phyloP scores from a whole-genome alignment of 352 stramenopile genomes.

The Stephanocyclus meneghinianus region DNA sequence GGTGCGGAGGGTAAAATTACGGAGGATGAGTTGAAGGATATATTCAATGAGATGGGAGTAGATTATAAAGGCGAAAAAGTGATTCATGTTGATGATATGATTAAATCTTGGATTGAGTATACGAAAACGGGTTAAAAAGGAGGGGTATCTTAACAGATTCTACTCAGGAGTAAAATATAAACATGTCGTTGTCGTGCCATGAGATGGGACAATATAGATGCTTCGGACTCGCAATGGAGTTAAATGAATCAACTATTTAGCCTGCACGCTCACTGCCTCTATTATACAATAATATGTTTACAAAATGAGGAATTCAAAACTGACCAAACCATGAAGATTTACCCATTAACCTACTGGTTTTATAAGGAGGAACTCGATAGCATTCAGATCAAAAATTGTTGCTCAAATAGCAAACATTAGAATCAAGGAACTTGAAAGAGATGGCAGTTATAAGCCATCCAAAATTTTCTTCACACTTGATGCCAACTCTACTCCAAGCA shows the following conservation, averaged over 20 bases:
- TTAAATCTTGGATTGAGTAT: slow-evolving; percentile 1
- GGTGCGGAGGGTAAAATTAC: slow-evolving; percentile 44
- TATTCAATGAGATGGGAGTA: slow-evolving; percentile 16
- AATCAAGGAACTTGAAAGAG: not conserved
- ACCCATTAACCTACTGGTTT: too few species aligned
- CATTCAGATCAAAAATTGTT: not conserved
- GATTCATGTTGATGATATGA: slow-evolving; percentile 22
- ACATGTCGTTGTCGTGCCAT: too few species aligned
- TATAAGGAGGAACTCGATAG: not conserved
- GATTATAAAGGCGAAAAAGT: slow-evolving; percentile 1
- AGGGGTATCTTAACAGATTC: not conserved
- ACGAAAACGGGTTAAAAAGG: not conserved
- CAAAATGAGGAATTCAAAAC: too few species aligned
- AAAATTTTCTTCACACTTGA: slow-evolving; percentile 43
- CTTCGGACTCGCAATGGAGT: too few species aligned
- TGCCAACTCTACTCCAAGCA: slow-evolving; percentile 54
- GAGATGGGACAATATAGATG: too few species aligned
- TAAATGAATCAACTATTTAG: too few species aligned
- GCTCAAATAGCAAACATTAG: not conserved
- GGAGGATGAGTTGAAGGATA: slow-evolving; percentile 32
- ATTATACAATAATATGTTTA: too few species aligned
- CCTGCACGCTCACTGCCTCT: too few species aligned
- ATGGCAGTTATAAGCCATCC: not conserved
- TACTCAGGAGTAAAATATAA: too few species aligned
- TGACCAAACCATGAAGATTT: too few species aligned